Evolutionary conservation across 108 stramenopile species (phyloP), one percentile per base, ranked within the genome.

Genomic region (Pseudonitzschia multiseries): DNA sequence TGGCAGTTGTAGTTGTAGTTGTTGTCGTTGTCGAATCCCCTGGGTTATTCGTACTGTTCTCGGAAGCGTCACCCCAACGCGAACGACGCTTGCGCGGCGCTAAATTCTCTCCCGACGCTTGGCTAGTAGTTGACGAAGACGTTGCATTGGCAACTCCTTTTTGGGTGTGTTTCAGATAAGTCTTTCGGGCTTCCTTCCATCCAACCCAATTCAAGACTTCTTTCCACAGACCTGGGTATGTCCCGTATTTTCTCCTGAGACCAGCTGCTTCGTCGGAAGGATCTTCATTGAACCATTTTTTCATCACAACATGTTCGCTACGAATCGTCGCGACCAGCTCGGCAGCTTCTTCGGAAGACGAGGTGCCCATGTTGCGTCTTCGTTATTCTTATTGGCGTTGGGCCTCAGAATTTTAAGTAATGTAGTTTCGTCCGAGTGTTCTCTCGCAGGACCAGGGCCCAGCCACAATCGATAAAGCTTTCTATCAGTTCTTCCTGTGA

Each of bases 181-280:
- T 83, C 56, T 81, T 79, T 22, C 89, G 69, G 29, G 86, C 83
- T 51, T 92, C 91, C 78, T 87, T 92, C 93, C 93, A 94, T 57
- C 93, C 93, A 4, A 72, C 81, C 93, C 93, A 94, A 63, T 86
- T 87, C 57, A 92, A 52, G 27, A 94, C 84, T 82, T 94, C 93
- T 70, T 87, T 87, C 89, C 89, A 92, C 43, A 94, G 83, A 21
- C 75, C 67, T 33, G 93, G 93, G 79, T 90, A 92, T 6, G 74
- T 60, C 8, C 93, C 93, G 69, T 89, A 82, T 62, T 80, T 86
- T 26, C 68, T 33, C 28, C 88, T 77, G 8, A 94, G 60, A 4
- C 65, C 75, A 9, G 40, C 41, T 1, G 77, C 79, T 4, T 79
- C 64, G 5, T 52, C 46, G 32, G 78, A 69, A 21, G 69, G 33